These are phyloP conservation scores for Colletotrichum sp. DNA, from an alignment of 2,329 filamentous ascomycete species.

Conservation along the genomic window DNA sequence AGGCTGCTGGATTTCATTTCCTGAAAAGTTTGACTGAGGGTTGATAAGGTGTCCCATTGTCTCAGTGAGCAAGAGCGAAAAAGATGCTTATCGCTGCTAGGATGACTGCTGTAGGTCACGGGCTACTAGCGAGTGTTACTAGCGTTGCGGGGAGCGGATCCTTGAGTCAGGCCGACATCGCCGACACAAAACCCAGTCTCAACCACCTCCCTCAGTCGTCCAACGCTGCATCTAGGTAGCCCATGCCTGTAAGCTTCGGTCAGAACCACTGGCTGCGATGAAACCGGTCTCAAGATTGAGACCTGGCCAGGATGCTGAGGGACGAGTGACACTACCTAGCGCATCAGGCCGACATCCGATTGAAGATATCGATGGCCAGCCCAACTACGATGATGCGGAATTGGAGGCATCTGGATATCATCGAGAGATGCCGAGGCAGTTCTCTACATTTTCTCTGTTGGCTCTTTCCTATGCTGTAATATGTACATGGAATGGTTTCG, in stretches of 20 bases:
- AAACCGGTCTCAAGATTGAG: background rate
- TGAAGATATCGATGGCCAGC: background rate
- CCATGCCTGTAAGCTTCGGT: background rate
- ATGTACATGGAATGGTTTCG: constrained; percentile 34
- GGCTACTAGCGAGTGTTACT: background rate
- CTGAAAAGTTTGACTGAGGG: background rate
- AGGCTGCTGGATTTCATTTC: background rate
- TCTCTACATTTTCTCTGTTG: constrained; percentile 29
- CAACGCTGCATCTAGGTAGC: background rate
- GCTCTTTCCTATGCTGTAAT: constrained; percentile 34
- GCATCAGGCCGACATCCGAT: background rate
- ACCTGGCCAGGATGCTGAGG: background rate
- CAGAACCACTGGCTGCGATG: background rate
- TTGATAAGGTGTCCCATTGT: background rate
- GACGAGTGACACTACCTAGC: background rate
- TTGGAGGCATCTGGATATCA: constrained; percentile 33
- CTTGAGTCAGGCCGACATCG: background rate
- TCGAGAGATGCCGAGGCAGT: constrained; percentile 34
- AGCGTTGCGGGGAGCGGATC: background rate
- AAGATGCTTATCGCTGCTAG: background rate
- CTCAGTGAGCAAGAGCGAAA: background rate
- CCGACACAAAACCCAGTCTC: background rate
- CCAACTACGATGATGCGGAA: constrained; percentile 29
- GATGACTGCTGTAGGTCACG: background rate
- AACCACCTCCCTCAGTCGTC: background rate